Evolutionary conservation across 352 stramenopile genomes (phyloP), one percentile per base, ranked within the genome.

Genomic region (Peronosclerospora sorghi): DNA sequence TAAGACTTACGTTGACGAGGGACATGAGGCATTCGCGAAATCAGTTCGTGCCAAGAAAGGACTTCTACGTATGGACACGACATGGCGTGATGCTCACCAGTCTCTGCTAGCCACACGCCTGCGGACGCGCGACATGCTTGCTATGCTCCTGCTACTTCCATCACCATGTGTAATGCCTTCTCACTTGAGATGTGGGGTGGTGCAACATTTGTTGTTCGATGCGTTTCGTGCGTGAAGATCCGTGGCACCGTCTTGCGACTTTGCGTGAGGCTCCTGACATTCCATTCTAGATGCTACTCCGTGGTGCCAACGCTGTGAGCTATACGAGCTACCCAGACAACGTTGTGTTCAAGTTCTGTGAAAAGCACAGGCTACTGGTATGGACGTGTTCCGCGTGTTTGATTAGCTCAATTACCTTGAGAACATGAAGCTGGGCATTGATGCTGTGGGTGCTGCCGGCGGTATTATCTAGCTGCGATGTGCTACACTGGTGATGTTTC

Each of bases 371-470:
- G 62, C 95, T 41, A 94, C 69, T 41, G 94, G 95, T 46, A 96
- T 98, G 78, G 95, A 98, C 58, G 85, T 99, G 23, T 98, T 98
- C 77, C 89, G 95, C 54, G 89, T 99, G 15, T 99, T 99, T 57
- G 98, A n/a, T 72, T 98, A 86, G 40, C 76, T 99, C 45, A 99
- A 99, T 72, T 98, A 98, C 65, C 46, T 98, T n/a, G 94, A 98
- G 40, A 98, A 98, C 71, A 93, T 98, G 76, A 81, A 87, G 21
- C 67, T 97, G 8, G 94, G 93, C 40, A 98, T 98, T 62, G 94
- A 99, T 56, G 94, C 94, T 38, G 94, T 98, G 18, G 87, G 92
- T 46, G 72, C 83, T 8, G 92, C 94, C 35, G 92, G 92, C 19
- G 94, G 95, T 60, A 96, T 99, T 56, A 96, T 98, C 21, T 95